Evolutionary conservation across 495 filamentous ascomycete species (phyloP), one percentile per base, ranked within the genome.

Genomic region (Daldinia concentrica): DNA sequence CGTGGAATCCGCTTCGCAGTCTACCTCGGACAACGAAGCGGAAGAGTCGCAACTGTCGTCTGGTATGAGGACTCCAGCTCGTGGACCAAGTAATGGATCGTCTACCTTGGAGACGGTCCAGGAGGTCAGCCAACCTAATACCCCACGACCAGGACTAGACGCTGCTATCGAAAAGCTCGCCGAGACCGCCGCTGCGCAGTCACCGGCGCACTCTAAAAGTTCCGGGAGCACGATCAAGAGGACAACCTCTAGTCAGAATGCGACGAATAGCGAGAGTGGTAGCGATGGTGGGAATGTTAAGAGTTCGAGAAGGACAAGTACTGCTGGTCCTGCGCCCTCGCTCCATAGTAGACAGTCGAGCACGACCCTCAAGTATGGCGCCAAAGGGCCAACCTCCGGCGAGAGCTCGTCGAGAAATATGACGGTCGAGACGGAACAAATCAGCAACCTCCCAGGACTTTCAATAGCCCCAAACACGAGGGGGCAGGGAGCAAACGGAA

Each of bases 391-490:
- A 81, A 83, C 86, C 32, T 77, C 83, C 14, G 82, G 86, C 43
- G 94, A 98, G 76, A 89, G 88, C 9, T 90, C 93, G 14, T 87
- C 92, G 32, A 90, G 90, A 73, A 97, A 93, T 71, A 99, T 99
- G 95, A 98, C 92, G 39, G 95, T 99, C 12, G 95, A 99, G 81
- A 98, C 95, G 4, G 95, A 99, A 82, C 96, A 93, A 4, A 96
- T 99, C 55, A 91, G 87, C 36, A 95, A 95, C 15, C 43, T 92
- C 97, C 36, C 93, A 93, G 6, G 95, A 96, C 74, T 96, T n/a
- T 90, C 92, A 12, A 79, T 96, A 32, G 89, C 90, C 26, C 86
- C 91, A 27, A 90, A 85, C 14, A 82, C 87, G 5, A 88, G 88
- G 26, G 87, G 90, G 43, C 88, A 91, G 69, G 86, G 86, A 27